Conservation (phyloP, 2,329 filamentous ascomycete genomes). For the Pseudocercospora ulei region DNA sequence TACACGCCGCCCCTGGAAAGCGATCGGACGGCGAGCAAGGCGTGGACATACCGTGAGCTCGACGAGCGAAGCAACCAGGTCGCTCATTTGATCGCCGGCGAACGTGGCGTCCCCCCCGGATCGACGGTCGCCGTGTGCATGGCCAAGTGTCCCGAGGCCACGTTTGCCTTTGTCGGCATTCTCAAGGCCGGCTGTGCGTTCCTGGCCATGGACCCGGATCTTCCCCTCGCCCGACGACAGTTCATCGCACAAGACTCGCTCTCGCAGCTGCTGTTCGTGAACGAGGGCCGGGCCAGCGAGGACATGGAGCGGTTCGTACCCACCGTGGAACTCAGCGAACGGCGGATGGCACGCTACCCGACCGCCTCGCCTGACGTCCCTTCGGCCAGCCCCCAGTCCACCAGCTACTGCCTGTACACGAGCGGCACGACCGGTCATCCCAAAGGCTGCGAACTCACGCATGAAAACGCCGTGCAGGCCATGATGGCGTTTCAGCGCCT, state of each 20-base stretch:
- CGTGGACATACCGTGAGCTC: conserved; percentile 68
- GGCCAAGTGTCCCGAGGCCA: conserved; percentile 74
- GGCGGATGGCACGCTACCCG: conserved; percentile 18
- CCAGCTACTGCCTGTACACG: conserved; percentile 77
- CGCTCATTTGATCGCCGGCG: conserved; percentile 52
- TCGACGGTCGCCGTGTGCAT: conserved; percentile 67
- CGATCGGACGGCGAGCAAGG: conserved; percentile 40
- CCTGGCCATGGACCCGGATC: conserved; percentile 65
- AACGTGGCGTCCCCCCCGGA: conserved; percentile 45
- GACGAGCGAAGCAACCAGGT: conserved; percentile 62
- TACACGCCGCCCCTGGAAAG: conserved; percentile 41
- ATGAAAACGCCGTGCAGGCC: conserved; percentile 79
- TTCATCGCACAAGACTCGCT: conserved; percentile 69
- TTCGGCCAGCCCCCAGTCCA: conserved; percentile 43
- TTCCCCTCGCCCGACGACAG: conserved; percentile 60
- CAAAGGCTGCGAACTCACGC: conserved; percentile 79
- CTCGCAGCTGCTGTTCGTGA: conserved; percentile 44
- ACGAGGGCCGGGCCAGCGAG: conserved; percentile 22
- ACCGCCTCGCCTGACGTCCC: conserved; percentile 33
- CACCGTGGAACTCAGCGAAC: conserved; percentile 18
- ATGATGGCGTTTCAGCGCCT: conserved; percentile 77
- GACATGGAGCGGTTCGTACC: conserved; percentile 14
- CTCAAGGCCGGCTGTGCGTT: conserved; percentile 75
- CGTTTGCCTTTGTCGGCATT: conserved; percentile 70
- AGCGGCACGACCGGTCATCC: conserved; percentile 79